Evolutionary conservation across 2,329 filamentous ascomycete genomes (phyloP).

Genomic region (Xylaria sp.): DNA sequence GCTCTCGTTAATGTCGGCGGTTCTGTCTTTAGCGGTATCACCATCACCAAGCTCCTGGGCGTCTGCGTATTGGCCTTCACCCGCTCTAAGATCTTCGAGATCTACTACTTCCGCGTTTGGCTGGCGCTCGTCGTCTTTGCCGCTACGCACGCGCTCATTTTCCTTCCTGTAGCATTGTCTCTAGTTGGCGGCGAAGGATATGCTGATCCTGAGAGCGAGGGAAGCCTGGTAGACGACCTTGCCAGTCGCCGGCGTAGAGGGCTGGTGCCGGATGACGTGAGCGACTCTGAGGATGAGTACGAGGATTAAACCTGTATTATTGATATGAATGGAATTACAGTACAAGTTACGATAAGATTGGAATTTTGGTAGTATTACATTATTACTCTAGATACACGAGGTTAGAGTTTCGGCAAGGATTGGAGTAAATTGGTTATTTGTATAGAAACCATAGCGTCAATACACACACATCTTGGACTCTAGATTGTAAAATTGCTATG

Average conservation of each 20-base stretch:
- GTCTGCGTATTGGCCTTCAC: constrained; percentile 95
- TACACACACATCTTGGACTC: constrained; percentile 12
- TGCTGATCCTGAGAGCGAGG: constrained; percentile 85
- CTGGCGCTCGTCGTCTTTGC: constrained; percentile 90
- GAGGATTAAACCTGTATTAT: constrained; percentile 49
- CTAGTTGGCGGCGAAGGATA: constrained; percentile 89
- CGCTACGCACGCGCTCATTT: constrained; percentile 86
- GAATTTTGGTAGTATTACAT: constrained; percentile 11
- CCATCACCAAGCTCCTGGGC: constrained; percentile 91
- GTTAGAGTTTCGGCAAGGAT: constrained; percentile 24
- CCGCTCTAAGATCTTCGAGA: constrained; percentile 97
- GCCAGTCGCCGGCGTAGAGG: constrained; percentile 81
- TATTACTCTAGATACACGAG: constrained; percentile 28
- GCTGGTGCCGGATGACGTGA: constrained; percentile 77
- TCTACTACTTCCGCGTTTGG: constrained; percentile 99
- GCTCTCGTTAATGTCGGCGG: constrained; percentile 94
- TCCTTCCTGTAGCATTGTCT: constrained; percentile 89
- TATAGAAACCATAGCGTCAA: constrained; percentile 27
- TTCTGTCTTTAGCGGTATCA: constrained; percentile 95
- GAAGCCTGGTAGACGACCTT: constrained; percentile 89
- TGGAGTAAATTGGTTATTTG: constrained; percentile 27
- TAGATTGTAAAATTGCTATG: not conserved
- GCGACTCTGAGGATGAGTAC: constrained; percentile 76
- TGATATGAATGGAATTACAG: constrained; percentile 12
- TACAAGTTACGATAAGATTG: constrained; percentile 20